Evolutionary conservation across 345 rosid species (phyloP), one percentile per base, ranked within the genome.

Genomic region (Acer negundo): DNA sequence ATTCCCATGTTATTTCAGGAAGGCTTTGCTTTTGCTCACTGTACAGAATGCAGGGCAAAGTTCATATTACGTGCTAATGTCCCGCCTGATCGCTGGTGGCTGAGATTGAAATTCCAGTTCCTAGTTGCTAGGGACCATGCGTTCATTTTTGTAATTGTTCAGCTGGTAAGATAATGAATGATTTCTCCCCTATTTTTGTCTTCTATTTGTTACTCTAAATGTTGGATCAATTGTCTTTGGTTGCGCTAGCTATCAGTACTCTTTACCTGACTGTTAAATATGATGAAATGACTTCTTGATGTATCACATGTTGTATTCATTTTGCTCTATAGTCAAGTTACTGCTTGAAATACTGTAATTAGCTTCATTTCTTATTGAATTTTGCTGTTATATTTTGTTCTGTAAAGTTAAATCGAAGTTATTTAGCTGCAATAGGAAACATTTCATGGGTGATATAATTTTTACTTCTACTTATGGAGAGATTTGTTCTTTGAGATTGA

Each of bases 11-110:
- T 78, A 67, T 85, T 76, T 70, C 89, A 97, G 99, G 99, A 97
- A 90, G 99, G 99, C 72, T 97, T 94, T 90, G 99, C 99, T 78
- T 97, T 97, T 89, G 91, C 98, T 72, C 99, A 97, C 84, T 97
- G 99, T 86, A 94, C 99, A 72, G 99, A 97, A 82, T 97, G 99
- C 90, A 89, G 97, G 83, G 98, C 97, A 11, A 78, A 86, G 77
- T 97, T 97, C 83, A 78, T 93, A 84, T 87, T 97, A 78, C 90
- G 99, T 70, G 97, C 97, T 70, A 94, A 97, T 86, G 94, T 93
- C 55, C 99, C 99, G 66, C 82, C 98, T 76, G 98, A 97, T 75
- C 90, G 99, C 79, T 97, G 99, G 99, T 92, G 99, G 99, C 82
- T 94, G 87, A 92, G 98, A 84, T 82, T 97, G 92, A 94, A 95